These are phyloP conservation scores for Prunus dulcis DNA, from an alignment of 306 rosid species.

Conservation along the genomic window DNA sequence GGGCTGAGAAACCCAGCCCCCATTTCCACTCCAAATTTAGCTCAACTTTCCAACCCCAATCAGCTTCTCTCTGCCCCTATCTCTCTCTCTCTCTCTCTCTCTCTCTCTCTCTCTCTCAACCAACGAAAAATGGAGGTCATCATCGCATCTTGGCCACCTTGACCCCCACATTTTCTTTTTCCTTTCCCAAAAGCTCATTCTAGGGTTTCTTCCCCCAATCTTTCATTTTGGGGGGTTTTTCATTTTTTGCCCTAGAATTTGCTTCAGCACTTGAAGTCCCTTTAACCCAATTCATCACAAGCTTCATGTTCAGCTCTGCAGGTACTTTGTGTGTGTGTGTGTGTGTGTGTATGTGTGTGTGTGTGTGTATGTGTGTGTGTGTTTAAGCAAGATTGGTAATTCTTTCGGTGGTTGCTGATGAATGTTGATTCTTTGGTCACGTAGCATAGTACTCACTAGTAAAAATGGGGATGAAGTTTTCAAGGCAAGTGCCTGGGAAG, in stretches of 20 bases:
- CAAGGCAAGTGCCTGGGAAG: constrained; percentile 51
- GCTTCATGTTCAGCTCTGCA: constrained; percentile 41
- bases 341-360: not conserved
- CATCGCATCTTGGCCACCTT: constrained; percentile 28
- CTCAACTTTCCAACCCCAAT: constrained; percentile 23
- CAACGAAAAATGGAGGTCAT: constrained; percentile 35
- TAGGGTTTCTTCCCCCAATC: constrained; percentile 45
- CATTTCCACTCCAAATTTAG: constrained; percentile 24
- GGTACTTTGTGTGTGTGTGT: not conserved
- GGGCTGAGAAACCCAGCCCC: not conserved
- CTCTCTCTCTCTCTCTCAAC: constrained; percentile 19
- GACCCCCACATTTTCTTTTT: constrained; percentile 5
- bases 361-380: not conserved
- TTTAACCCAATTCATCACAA: constrained; percentile 11
- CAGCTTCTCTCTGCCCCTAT: constrained; percentile 23
- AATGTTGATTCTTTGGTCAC: constrained; percentile 21
- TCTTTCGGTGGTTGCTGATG: not conserved
- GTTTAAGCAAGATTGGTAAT: not conserved
- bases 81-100: constrained; percentile 15
- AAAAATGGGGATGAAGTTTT: constrained; percentile 64
- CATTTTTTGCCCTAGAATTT: constrained; percentile 51
- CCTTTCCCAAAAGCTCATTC: constrained; percentile 23
- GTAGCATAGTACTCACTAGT: constrained; percentile 27
- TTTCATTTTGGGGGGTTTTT: not conserved
- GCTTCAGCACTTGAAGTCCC: constrained; percentile 8